Evolutionary conservation across 169 alveolate species (phyloP), one percentile per base, ranked within the genome.

Genomic region (Plasmodium gonderi): DNA sequence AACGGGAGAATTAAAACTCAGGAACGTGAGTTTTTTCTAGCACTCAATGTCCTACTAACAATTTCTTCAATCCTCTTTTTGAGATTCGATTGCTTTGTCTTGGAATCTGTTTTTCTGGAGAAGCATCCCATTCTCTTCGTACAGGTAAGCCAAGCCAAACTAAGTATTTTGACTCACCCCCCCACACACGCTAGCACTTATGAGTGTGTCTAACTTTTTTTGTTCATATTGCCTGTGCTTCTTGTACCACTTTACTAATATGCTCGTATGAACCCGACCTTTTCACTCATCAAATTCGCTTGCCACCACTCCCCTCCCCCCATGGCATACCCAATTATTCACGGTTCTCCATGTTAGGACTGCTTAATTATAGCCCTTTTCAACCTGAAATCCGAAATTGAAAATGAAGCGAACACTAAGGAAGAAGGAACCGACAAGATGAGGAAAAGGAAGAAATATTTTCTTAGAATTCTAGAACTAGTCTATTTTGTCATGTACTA

Each of bases 41-140:
- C 91, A 20, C 20, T 90, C 33, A 90, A 78, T 36, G 49, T 90
- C 23, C 49, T 90, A 9, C 51, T 90, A 49, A 20, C 83, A 38
- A 79, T 90, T 45, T 77, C 94, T 2, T 64, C 94, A 9, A 20
- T 90, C n/a, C 79, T 90, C 29, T 90, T 90, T 69, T 45, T 78
- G 29, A 36, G 94, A 47, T 90, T 90, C 51, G 91, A 90, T 31
- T 40, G 80, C 14, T 75, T 9, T 33, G 51, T 87, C 2, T 12
- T 87, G 31, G 23, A 45, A n/a, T n/a, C n/a, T 31, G 9, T 44
- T 17, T 65, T 74, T 31, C 47, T 87, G 67, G 49, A 75, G 14
- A 75, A 54, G 29, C 54, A n/a, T 23, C 89, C 65, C n/a, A 31
- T 78, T 0, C 26, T 87, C 7, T 87, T 87, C 17, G 47, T 87